A percentile compares a stretch with the other conserved stretches of the same genome.
These are phyloP conservation scores for Phytophthora boehmeriae DNA, from an alignment of 352 stramenopile genomes.

Conservation along the genomic window DNA sequence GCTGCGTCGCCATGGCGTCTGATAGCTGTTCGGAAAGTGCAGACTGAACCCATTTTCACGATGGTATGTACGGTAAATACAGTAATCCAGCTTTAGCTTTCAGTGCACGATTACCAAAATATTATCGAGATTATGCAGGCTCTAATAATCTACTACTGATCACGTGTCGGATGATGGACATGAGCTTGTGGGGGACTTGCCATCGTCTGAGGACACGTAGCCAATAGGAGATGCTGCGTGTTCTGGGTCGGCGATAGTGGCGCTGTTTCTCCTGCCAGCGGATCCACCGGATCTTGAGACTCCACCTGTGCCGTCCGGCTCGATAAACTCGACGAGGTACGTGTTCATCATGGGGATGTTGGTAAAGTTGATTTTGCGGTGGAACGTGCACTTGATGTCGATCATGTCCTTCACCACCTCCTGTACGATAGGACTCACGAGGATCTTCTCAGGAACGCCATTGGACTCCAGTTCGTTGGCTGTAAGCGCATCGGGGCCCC, in stretches of 20 bases:
- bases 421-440: conserved; percentile 82
- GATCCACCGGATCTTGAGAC: background rate
- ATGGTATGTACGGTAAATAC: background rate
- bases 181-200: background rate
- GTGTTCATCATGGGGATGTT: conserved; percentile 86
- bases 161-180: background rate
- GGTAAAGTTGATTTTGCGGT: conserved; percentile 85
- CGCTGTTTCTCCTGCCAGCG: conserved; percentile 19
- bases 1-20: background rate
- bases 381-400: conserved; percentile 82
- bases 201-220: conserved; percentile 19
- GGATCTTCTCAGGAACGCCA: conserved; percentile 76
- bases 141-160: conserved; percentile 13
- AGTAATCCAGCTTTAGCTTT: conserved; percentile 14
- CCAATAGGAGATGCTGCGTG: conserved; percentile 5
- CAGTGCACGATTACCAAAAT: conserved; percentile 11
- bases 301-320: conserved; percentile 33
- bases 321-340: conserved; percentile 83
- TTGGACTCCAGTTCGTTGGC: conserved; percentile 90
- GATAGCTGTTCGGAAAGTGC: background rate
- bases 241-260: conserved; percentile 1
- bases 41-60: background rate
- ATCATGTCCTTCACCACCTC: conserved; percentile 86
- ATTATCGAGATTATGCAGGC: conserved; percentile 3
- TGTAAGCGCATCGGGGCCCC: conserved; percentile 81